Conservation (phyloP, 202 grass and related monocot species). For the Bolboschoenoplectus hybrid region DNA sequence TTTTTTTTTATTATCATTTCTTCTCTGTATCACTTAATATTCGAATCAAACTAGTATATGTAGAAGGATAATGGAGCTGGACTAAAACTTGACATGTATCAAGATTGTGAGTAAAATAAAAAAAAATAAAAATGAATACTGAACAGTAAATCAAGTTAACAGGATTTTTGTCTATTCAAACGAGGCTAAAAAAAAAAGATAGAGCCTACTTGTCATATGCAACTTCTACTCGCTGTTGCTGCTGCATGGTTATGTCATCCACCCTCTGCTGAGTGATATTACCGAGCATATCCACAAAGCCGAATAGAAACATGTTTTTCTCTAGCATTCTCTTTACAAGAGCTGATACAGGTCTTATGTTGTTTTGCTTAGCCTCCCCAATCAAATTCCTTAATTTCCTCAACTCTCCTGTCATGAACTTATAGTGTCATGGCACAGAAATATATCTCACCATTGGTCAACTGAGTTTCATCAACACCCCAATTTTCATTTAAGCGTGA, state of each 20-base stretch:
- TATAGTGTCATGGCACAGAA: not conserved
- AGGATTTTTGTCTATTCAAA: not conserved
- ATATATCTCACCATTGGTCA: not conserved
- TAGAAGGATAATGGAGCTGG: not conserved
- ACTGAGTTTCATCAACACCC: not conserved
- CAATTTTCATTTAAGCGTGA: not conserved
- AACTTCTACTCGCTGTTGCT: constrained; percentile 59
- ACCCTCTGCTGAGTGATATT: constrained; percentile 49
- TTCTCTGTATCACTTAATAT: not conserved
- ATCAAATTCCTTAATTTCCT: constrained; percentile 68
- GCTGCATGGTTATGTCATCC: constrained; percentile 60
- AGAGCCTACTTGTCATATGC: constrained; percentile 69
- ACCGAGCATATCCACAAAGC: constrained; percentile 72
- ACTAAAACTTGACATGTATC: not conserved
- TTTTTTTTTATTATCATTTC: not conserved
- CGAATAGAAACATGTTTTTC: constrained; percentile 71
- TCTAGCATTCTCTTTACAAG: constrained; percentile 84
- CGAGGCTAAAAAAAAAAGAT: not conserved
- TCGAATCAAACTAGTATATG: not conserved
- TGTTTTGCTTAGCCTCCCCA: constrained; percentile 57
- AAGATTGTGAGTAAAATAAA: constrained; percentile 21
- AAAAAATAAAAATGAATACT: not conserved
- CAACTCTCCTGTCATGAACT: constrained; percentile 56
- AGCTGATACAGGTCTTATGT: constrained; percentile 43
- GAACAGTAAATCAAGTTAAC: not conserved